These are phyloP conservation scores for Phaeosphaeriaceae sp. DNA, from an alignment of 2,329 filamentous ascomycete genomes.

Conservation along the genomic window DNA sequence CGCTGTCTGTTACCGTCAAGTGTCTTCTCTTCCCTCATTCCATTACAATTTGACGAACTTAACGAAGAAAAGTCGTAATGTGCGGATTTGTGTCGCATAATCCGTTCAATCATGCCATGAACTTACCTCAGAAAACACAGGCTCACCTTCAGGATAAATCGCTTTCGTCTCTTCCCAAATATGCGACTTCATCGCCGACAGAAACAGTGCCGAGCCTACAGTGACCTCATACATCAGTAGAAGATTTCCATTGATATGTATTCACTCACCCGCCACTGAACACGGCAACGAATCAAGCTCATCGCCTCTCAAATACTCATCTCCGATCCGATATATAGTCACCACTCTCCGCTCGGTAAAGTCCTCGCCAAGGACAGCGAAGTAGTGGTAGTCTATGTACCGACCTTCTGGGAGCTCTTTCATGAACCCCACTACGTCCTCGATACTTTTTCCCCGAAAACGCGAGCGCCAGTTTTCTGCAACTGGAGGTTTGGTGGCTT, in stretches of 20 bases:
- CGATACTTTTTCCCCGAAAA: not conserved
- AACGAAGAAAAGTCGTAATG: too few species aligned
- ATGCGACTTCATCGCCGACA: not conserved
- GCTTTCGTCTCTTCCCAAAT: not conserved
- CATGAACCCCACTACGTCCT: conserved; percentile 1
- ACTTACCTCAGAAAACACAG: not conserved
- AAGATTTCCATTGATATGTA: not conserved
- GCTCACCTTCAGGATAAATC: not conserved
- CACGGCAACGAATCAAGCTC: conserved; percentile 2
- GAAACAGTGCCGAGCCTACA: not conserved
- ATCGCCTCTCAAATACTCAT: conserved; percentile 3
- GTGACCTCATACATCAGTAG: not conserved
- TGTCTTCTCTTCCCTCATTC: too few species aligned
- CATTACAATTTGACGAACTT: too few species aligned
- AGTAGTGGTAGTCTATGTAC: conserved; percentile 5
- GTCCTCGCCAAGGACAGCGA: conserved; percentile 5
- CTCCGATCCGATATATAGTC: conserved; percentile 5
- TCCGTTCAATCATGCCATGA: too few species aligned
- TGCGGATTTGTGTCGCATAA: too few species aligned
- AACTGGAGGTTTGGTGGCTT: conserved; percentile 1
- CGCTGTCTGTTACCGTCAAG: too few species aligned
- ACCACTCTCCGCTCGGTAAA: not conserved
- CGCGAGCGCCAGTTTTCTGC: conserved; percentile 1
- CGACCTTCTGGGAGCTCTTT: not conserved
- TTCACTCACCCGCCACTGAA: not conserved